Evolutionary conservation across 2,329 filamentous ascomycete genomes (phyloP).

Genomic region (Alternaria tenuissima): DNA sequence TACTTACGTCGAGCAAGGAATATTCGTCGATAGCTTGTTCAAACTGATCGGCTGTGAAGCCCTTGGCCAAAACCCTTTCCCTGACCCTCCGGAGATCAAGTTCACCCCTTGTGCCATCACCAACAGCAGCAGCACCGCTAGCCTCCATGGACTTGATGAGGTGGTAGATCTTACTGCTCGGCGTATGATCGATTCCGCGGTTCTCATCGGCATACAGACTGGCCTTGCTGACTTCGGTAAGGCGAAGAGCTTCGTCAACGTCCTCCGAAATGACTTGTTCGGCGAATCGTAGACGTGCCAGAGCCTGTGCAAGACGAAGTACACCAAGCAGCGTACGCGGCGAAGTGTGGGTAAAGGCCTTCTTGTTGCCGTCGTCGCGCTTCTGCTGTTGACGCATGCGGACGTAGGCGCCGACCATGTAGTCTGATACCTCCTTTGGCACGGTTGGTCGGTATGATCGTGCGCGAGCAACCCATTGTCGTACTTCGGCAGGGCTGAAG

Average conservation of each 20-base stretch:
- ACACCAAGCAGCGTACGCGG: constrained; percentile 93
- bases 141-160: constrained; percentile 89
- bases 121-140: constrained; percentile 79
- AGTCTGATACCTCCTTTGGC: constrained; percentile 86
- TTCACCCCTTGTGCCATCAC: constrained; percentile 75
- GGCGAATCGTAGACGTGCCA: constrained; percentile 90
- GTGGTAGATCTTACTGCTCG: constrained; percentile 92
- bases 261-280: constrained; percentile 87
- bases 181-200: constrained; percentile 71
- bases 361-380: constrained; percentile 87
- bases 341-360: constrained; percentile 93
- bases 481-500: constrained; percentile 91
- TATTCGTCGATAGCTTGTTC: constrained; percentile 88
- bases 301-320: constrained; percentile 89
- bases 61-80: constrained; percentile 92
- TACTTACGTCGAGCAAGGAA: constrained; percentile 82
- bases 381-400: constrained; percentile 92
- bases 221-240: constrained; percentile 93
- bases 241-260: constrained; percentile 90
- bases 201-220: constrained; percentile 77
- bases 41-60: constrained; percentile 95
- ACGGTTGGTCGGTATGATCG: constrained; percentile 88
- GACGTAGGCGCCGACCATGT: constrained; percentile 97
- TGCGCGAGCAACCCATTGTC: constrained; percentile 93
- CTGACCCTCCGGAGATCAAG: constrained; percentile 87